Percentiles rank a stretch among this genome's conserved stretches.
These are phyloP conservation scores for Tephrocybe sp. DNA, from an alignment of 768 basidiomycete species.

Conservation along the genomic window DNA sequence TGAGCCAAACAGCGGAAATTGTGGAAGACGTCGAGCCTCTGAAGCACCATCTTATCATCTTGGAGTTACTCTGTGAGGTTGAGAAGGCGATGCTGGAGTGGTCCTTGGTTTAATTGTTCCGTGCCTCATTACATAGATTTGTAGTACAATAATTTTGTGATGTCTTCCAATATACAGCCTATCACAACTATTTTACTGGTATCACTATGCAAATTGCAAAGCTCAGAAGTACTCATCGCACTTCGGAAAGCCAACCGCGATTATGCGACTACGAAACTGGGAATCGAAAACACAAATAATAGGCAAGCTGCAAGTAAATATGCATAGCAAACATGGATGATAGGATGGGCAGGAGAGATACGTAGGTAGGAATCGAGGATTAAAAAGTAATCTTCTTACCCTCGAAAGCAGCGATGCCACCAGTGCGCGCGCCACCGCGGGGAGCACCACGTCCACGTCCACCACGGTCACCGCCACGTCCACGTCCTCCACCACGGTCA, in stretches of 20 bases:
- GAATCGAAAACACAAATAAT: slow-evolving; percentile 9
- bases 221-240: background rate
- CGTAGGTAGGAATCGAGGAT: background rate
- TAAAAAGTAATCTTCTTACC: slow-evolving; percentile 71
- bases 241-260: background rate
- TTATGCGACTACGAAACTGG: slow-evolving; percentile 1
- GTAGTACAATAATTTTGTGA: background rate
- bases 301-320: background rate
- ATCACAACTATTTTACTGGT: background rate
- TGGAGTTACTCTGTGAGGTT: slow-evolving; percentile 32
- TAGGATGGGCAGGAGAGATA: background rate
- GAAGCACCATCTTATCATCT: slow-evolving; percentile 28
- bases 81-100: slow-evolving; percentile 34
- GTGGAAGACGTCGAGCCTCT: slow-evolving; percentile 1
- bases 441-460: slow-evolving; percentile 47
- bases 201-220: background rate
- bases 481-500: slow-evolving; percentile 40
- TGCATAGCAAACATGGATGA: slow-evolving; percentile 2
- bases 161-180: background rate
- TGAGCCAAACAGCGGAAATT: background rate
- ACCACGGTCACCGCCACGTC: slow-evolving; percentile 40
- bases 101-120: slow-evolving; percentile 14
- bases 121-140: background rate
- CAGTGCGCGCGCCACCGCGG: slow-evolving; percentile 51
- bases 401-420: slow-evolving; percentile 62